Percentiles rank a stretch among this genome's conserved stretches.
Conservation (phyloP, 2,329 filamentous ascomycete genomes). For the Pyricularia sp. region DNA sequence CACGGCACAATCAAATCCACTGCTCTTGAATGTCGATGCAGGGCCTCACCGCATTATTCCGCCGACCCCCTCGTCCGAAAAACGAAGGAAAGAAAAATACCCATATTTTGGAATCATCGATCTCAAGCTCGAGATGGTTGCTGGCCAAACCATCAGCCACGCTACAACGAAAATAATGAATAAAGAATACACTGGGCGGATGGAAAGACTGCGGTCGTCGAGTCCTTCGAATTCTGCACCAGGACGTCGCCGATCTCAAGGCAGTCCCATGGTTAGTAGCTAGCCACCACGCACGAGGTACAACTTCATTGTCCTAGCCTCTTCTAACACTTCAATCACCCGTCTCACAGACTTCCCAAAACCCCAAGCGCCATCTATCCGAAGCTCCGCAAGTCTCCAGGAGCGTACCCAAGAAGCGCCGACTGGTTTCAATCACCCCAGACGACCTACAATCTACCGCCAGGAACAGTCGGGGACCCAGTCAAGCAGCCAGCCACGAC, state of each 20-base stretch:
- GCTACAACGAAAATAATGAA: background rate
- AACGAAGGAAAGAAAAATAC: background rate
- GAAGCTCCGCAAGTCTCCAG: background rate
- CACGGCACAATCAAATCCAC: background rate
- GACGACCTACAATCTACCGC: background rate
- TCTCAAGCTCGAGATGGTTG: background rate
- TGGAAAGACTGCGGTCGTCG: constrained; percentile 1
- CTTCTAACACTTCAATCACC: background rate
- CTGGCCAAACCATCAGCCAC: background rate
- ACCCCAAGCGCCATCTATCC: background rate
- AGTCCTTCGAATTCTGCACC: background rate
- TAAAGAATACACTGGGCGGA: background rate
- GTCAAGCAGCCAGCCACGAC: background rate
- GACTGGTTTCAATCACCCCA: background rate
- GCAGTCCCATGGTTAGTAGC: background rate
- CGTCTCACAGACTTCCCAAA: background rate
- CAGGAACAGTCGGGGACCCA: background rate
- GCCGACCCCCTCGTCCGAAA: background rate
- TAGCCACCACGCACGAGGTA: background rate
- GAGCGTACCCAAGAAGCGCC: background rate
- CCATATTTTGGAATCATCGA: background rate
- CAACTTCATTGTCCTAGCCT: background rate
- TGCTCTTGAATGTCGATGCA: background rate
- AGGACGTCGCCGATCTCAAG: background rate
- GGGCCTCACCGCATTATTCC: background rate